These are phyloP conservation scores for Eucalyptus viminalis DNA, from an alignment of 345 rosid species.

Conservation along the genomic window DNA sequence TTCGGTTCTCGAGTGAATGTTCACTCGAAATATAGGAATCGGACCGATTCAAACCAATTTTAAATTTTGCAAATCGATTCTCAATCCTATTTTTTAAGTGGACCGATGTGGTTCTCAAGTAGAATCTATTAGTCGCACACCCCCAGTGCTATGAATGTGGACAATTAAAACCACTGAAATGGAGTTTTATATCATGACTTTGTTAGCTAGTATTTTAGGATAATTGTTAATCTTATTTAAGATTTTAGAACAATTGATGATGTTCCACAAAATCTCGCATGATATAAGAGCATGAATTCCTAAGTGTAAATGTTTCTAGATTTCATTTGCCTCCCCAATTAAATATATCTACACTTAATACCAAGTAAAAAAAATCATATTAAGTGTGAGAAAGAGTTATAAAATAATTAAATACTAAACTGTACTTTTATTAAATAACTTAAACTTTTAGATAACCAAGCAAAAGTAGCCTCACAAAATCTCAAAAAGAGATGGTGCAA, in stretches of 20 bases:
- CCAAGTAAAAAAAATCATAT: fast-evolving
- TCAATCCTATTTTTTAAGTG: fast-evolving
- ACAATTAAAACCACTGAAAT: background rate
- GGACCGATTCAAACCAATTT: fast-evolving
- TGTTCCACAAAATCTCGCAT: fast-evolving
- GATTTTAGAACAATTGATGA: no score
- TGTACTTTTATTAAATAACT: fast-evolving
- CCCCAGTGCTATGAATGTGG: background rate
- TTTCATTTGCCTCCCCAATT: no score
- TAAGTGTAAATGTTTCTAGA: no score
- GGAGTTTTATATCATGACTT: background rate
- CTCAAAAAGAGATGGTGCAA: background rate
- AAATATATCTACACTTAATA: no score
- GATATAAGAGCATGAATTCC: fast-evolving
- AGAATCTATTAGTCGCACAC: fast-evolving
- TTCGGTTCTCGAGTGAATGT: fast-evolving
- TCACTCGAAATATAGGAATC: fast-evolving
- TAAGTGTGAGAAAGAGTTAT: fast-evolving
- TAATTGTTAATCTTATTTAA: background rate
- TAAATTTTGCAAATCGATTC: fast-evolving
- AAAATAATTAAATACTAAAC: no score
- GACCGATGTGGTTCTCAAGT: fast-evolving
- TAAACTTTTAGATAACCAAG: no score
- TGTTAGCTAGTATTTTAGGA: background rate
- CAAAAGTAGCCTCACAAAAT: no score